These are phyloP conservation scores for Ascomycota sp. DNA, from an alignment of 2,329 filamentous ascomycete genomes.

Conservation along the genomic window DNA sequence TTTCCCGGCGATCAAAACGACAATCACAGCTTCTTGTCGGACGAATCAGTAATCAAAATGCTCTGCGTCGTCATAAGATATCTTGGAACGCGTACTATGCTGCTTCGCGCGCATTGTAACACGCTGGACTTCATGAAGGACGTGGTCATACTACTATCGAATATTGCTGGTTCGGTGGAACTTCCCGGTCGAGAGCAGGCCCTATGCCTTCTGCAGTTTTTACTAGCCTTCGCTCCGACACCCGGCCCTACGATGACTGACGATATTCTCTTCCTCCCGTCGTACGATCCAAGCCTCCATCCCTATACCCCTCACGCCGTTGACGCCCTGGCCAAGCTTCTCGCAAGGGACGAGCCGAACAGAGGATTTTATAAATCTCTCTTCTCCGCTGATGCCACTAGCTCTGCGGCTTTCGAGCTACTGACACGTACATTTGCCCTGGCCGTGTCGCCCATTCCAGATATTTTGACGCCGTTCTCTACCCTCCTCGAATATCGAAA, in stretches of 20 bases:
- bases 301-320: constrained; percentile 76
- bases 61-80: constrained; percentile 66
- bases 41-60: constrained; percentile 59
- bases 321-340: constrained; percentile 72
- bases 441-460: constrained; percentile 65
- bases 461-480: constrained; percentile 36
- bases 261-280: constrained; percentile 47
- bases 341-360: constrained; percentile 86
- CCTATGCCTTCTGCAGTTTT: constrained; percentile 63
- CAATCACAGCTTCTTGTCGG: constrained; percentile 55
- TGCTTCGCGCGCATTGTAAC: constrained; percentile 61
- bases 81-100: constrained; percentile 69
- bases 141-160: constrained; percentile 68
- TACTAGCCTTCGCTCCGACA: constrained; percentile 70
- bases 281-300: constrained; percentile 62
- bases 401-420: constrained; percentile 48
- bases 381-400: constrained; percentile 47
- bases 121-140: constrained; percentile 97
- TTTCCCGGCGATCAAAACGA: constrained; percentile 38
- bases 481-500: constrained; percentile 63
- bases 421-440: constrained; percentile 72
- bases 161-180: constrained; percentile 60
- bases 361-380: constrained; percentile 63
- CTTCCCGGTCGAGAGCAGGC: constrained; percentile 75
- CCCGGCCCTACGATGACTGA: constrained; percentile 39